Evolutionary conservation across 768 basidiomycete species (phyloP).

Genomic region (Harrya chromipes): DNA sequence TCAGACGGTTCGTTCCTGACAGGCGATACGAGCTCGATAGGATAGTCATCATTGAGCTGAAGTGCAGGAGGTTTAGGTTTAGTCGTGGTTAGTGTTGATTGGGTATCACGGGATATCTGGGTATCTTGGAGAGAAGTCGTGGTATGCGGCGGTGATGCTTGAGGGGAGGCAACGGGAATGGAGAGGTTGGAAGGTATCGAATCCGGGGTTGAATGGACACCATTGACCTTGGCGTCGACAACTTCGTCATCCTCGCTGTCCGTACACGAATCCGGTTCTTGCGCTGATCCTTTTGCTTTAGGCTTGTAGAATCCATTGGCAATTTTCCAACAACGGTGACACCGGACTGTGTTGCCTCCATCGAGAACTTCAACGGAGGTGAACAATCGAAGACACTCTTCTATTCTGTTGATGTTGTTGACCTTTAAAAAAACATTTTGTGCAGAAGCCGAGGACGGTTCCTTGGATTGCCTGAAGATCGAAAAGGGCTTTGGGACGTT

Average conservation of each 20-base stretch:
- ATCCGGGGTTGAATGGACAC: conserved; percentile 5
- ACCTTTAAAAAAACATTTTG: conserved; percentile 30
- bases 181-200: conserved; percentile 30
- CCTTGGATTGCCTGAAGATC: conserved; percentile 43
- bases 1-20: conserved; percentile 17
- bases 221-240: conserved; percentile 20
- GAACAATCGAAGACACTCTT: conserved; percentile 83
- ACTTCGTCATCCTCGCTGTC: conserved; percentile 34
- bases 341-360: conserved; percentile 93
- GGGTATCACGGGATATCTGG: conserved; percentile 26
- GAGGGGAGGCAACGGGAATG: conserved; percentile 1
- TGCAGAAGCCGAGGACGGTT: conserved; percentile 14
- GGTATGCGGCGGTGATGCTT: conserved; percentile 28
- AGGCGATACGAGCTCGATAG: conserved; percentile 18
- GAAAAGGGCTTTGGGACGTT: conserved; percentile 45
- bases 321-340: conserved; percentile 92
- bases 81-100: conserved; percentile 12
- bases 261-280: conserved; percentile 29
- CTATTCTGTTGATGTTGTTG: conserved; percentile 32
- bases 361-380: conserved; percentile 92
- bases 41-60: conserved; percentile 23
- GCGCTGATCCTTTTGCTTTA: conserved; percentile 14
- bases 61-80: conserved; percentile 29
- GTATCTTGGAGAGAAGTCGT: conserved; percentile 39
- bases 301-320: conserved; percentile 60